These are phyloP conservation scores for Peronospora tabacina DNA, from an alignment of 352 stramenopile genomes.

Conservation along the genomic window DNA sequence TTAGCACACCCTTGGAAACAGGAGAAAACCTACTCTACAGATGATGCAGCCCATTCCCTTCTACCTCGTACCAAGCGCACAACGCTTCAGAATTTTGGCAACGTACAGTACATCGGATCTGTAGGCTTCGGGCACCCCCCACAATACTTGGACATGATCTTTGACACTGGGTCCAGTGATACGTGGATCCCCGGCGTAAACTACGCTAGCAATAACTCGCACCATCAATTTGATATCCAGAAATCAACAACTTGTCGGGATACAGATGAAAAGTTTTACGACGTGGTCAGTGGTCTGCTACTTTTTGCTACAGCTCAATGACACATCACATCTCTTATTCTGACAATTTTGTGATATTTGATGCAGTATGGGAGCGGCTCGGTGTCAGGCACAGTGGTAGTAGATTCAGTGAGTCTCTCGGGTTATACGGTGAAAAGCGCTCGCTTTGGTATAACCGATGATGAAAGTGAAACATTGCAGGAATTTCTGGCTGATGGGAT, in stretches of 20 bases:
- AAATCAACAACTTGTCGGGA: slow-evolving; percentile 62
- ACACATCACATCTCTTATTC: not conserved
- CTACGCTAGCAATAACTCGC: slow-evolving; percentile 44
- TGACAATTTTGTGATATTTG: slow-evolving; percentile 3
- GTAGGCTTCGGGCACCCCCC: slow-evolving; percentile 65
- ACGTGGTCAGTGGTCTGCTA: slow-evolving; percentile 29
- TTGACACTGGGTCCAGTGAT: slow-evolving; percentile 78
- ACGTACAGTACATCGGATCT: slow-evolving; percentile 74
- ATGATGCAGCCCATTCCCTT: slow-evolving; percentile 15
- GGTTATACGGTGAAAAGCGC: slow-evolving; percentile 64
- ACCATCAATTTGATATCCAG: slow-evolving; percentile 45
- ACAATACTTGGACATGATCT: slow-evolving; percentile 62
- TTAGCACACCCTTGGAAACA: slow-evolving; percentile 1
- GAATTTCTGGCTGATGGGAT: slow-evolving; percentile 85
- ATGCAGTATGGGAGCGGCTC: slow-evolving; percentile 71
- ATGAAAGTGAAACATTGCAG: slow-evolving; percentile 64
- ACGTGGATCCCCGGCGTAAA: slow-evolving; percentile 61
- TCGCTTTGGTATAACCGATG: slow-evolving; percentile 62
- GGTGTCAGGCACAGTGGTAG: slow-evolving; percentile 62
- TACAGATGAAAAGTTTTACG: slow-evolving; percentile 69
- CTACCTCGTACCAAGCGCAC: slow-evolving; percentile 41
- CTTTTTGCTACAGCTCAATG: not conserved
- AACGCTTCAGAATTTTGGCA: slow-evolving; percentile 72
- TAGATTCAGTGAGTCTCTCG: slow-evolving; percentile 69
- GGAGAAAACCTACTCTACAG: slow-evolving; percentile 6